These are phyloP conservation scores for Sindora glabra DNA, from an alignment of 306 rosid genomes.

Conservation along the genomic window DNA sequence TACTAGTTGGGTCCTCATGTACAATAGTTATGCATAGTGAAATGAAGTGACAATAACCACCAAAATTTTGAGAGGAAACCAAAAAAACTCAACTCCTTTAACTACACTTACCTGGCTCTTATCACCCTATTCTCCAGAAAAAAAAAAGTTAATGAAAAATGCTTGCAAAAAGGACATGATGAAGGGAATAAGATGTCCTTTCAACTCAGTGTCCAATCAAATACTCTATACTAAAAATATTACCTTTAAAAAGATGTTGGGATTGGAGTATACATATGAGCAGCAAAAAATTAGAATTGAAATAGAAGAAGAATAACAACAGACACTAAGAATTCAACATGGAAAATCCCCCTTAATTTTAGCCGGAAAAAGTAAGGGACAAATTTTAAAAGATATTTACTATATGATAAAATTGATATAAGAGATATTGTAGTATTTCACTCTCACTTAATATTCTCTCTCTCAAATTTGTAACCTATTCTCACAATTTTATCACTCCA, in stretches of 20 bases:
- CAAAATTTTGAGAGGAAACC: conserved; percentile 1
- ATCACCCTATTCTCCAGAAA: conserved; percentile 99
- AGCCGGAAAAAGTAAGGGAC: no score
- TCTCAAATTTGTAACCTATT: no score
- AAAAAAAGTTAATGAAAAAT: conserved; percentile 81
- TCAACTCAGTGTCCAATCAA: conserved; percentile 1
- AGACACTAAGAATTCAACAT: no score
- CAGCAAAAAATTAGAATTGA: no score
- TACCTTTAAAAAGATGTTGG: conserved; percentile 71
- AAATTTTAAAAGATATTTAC: no score
- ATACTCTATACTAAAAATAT: conserved; percentile 1
- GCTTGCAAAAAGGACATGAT: conserved; percentile 44
- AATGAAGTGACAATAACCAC: conserved; percentile 1
- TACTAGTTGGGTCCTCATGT: conserved; percentile 82
- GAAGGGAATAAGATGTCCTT: conserved; percentile 10
- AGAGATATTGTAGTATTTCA: no score
- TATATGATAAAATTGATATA: no score
- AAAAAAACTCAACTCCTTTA: not conserved
- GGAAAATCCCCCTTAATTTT: no score
- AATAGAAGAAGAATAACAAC: no score
- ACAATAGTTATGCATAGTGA: conserved; percentile 22
- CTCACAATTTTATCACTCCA: no score
- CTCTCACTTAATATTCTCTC: no score
- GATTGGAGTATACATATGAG: no score
- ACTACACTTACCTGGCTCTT: conserved; percentile 79